Conservation (phyloP, 1,284 basidiomycete species). For the Thecaphora thlaspeos region DNA sequence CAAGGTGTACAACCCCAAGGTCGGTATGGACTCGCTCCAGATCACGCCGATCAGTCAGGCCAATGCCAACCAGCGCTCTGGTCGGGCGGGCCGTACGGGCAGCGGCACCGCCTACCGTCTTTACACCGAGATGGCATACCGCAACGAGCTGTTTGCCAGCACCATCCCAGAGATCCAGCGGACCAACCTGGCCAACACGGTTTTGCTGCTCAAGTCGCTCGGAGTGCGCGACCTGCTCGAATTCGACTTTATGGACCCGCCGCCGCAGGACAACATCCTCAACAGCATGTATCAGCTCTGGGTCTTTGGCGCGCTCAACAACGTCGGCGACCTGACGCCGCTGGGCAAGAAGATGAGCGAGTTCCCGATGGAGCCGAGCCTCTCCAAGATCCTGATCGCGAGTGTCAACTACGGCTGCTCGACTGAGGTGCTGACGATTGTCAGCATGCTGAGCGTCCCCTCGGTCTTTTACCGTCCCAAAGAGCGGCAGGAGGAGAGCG, state of each 20-base stretch:
- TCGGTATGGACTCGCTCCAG: conserved; percentile 88
- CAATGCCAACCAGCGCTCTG: conserved; percentile 91
- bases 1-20: conserved; percentile 94
- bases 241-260: conserved; percentile 73
- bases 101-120: conserved; percentile 96
- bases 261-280: conserved; percentile 94
- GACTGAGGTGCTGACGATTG: conserved; percentile 91
- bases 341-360: conserved; percentile 93
- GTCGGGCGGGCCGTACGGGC: conserved; percentile 89
- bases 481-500: conserved; percentile 62
- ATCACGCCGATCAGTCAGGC: conserved; percentile 98
- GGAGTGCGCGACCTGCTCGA: conserved; percentile 68
- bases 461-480: conserved; percentile 86
- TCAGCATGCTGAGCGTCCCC: conserved; percentile 97
- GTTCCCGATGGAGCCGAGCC: conserved; percentile 93
- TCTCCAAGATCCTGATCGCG: conserved; percentile 86
- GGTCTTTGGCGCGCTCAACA: conserved; percentile 86
- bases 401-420: conserved; percentile 94
- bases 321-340: conserved; percentile 85
- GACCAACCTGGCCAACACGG: conserved; percentile 80
- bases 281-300: conserved; percentile 92
- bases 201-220: conserved; percentile 89
- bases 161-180: conserved; percentile 93
- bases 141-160: conserved; percentile 79
- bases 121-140: conserved; percentile 97